Percentiles rank a stretch among this genome's conserved stretches.
These are phyloP conservation scores for Cicer chorassanicum DNA, from an alignment of 306 rosid genomes.

Conservation along the genomic window DNA sequence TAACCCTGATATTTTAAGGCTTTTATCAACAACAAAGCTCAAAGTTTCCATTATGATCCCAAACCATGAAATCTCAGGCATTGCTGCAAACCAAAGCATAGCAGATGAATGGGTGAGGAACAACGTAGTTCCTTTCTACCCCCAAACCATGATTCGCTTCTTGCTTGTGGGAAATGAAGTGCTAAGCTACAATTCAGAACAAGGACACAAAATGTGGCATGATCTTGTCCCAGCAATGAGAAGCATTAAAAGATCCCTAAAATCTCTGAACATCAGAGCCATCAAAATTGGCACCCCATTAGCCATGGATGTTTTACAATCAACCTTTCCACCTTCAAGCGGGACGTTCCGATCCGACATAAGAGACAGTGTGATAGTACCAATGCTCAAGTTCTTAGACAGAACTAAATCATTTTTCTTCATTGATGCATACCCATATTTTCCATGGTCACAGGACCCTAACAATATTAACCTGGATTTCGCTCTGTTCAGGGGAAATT, in stretches of 20 bases:
- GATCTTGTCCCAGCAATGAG: conserved; percentile 81
- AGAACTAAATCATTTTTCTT: conserved; percentile 73
- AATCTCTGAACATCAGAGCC: conserved; percentile 43
- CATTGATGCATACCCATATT: conserved; percentile 77
- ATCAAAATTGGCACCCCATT: conserved; percentile 78
- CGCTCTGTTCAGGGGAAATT: conserved; percentile 56
- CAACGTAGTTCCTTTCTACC: conserved; percentile 67
- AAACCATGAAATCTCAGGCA: conserved; percentile 63
- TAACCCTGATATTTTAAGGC: conserved; percentile 62
- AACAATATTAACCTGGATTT: conserved; percentile 59
- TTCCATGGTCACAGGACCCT: conserved; percentile 70
- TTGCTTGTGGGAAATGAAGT: conserved; percentile 84
- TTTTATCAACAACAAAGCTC: conserved; percentile 60
- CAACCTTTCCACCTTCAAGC: conserved; percentile 71
- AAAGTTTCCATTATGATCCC: conserved; percentile 79
- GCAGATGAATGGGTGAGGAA: conserved; percentile 76
- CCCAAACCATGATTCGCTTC: conserved; percentile 61
- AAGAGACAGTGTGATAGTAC: conserved; percentile 52
- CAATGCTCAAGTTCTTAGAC: conserved; percentile 67
- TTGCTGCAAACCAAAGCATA: conserved; percentile 61
- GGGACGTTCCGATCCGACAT: conserved; percentile 57
- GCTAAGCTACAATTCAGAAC: conserved; percentile 58
- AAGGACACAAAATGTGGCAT: conserved; percentile 60
- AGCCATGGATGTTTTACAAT: conserved; percentile 72
- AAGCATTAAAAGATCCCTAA: conserved; percentile 59